Evolutionary conservation across 805 yeast genomes (phyloP), one percentile per base, ranked within the genome.

Genomic region (Starmerella bombicola): DNA sequence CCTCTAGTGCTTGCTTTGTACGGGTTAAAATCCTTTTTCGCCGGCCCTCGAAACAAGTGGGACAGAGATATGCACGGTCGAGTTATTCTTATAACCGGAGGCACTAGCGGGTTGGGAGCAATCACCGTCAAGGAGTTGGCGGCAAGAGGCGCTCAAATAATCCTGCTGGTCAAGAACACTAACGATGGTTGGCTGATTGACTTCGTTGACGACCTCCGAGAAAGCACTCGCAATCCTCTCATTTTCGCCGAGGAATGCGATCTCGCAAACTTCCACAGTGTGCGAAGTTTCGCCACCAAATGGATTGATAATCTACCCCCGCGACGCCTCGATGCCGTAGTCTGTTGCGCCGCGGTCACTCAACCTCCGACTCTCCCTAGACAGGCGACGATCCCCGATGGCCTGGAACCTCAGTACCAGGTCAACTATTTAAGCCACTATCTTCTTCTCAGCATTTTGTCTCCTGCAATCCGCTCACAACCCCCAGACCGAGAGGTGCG

Each of bases 401-500:
- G 96, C 1, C 69, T 85, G 9, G 99, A 91, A 59, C 58, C 70
- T 30, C 97, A 91, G 57, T 70, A 80, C 45, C 94, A 84, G 2
- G 68, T 79, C 26, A 91, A 88, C 60, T 91, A 80, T 55, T 69
- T 78, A 28, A 80, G 80, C 6, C 86, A 84, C 53, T 82, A 64
- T 60, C 96, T 86, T 59, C 65, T 91, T 20, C 65, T 91, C 41
- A 80, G 82, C 2, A 63, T 91, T 22, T 57, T 91, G 39, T 72
- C 76, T n/a, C 97, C 97, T 0, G 72, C 91, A 8, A 65, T 91
- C 40, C 75, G 80, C 48, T 78, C 76, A 2, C 99, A 91, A 62
- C 93, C 96, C 2, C 83, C 95, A 0, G 97, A 86, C 60, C 70
- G 99, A 49, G 97, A 86, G 55, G 95, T 91, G 2, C 66, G 96